Percentiles rank a stretch among this genome's conserved stretches.
Conservation (phyloP, 2,329 filamentous ascomycete genomes). For the Pseudogymnoascus sp. region DNA sequence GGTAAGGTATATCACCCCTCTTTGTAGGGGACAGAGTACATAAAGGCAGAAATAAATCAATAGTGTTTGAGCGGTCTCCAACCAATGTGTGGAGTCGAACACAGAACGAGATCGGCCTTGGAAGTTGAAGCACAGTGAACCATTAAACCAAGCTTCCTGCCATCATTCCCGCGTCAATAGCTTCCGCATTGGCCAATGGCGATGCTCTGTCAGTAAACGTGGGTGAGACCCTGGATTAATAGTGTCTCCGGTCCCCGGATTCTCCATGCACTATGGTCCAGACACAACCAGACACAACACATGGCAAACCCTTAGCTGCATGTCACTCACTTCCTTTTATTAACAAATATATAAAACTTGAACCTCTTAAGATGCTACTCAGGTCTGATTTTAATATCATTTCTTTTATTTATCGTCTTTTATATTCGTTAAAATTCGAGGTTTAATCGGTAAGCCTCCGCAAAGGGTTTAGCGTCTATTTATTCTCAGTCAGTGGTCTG, state of each 20-base stretch:
- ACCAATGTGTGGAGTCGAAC: background rate
- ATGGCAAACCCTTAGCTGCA: background rate
- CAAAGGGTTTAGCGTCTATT: background rate
- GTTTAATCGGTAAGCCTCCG: background rate
- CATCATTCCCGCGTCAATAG: slow-evolving; percentile 6
- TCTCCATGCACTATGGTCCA: background rate
- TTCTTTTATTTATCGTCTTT: background rate
- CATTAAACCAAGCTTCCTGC: slow-evolving; percentile 2
- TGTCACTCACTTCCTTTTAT: background rate
- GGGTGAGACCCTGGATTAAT: slow-evolving; percentile 2
- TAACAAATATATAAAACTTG: background rate
- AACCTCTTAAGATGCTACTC: background rate
- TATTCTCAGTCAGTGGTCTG: background rate
- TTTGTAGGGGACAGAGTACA: background rate
- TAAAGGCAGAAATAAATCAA: background rate
- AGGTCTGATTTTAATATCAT: background rate
- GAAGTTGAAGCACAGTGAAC: background rate
- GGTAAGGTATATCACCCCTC: background rate
- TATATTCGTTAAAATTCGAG: background rate
- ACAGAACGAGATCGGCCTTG: background rate
- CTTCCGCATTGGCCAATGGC: background rate
- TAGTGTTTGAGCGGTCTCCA: background rate
- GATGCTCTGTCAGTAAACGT: background rate
- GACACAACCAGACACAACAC: background rate
- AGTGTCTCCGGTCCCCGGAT: background rate